These are phyloP conservation scores for Begonia loranthoides DNA, from an alignment of 306 rosid species.

Conservation along the genomic window DNA sequence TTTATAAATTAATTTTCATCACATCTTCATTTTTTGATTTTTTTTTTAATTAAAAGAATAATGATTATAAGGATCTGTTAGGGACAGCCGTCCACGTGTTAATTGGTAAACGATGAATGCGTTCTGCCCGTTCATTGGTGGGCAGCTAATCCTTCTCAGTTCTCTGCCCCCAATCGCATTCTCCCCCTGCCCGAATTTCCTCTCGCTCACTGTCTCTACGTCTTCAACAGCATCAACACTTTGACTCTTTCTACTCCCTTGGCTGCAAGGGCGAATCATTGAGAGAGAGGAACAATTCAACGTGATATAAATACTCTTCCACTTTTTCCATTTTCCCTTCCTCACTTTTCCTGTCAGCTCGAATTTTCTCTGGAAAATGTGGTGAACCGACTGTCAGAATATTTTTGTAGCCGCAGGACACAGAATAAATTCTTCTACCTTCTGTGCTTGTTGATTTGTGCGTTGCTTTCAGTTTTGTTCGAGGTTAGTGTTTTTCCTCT, in stretches of 20 bases:
- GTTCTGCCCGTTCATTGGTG: constrained; percentile 15
- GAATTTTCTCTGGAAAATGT: constrained; percentile 12
- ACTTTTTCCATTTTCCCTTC: neutral
- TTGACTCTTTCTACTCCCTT: neutral
- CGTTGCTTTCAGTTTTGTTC: neutral
- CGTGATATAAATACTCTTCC: constrained; percentile 17
- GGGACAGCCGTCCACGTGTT: too few relatives aligned
- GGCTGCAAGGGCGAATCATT: neutral
- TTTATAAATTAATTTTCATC: too few relatives aligned
- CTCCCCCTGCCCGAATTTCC: constrained; percentile 1
- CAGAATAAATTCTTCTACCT: neutral
- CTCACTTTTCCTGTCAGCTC: too few relatives aligned
- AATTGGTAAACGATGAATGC: too few relatives aligned
- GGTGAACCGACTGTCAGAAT: constrained; percentile 1
- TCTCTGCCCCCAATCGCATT: neutral
- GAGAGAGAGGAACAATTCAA: neutral
- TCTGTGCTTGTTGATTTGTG: neutral
- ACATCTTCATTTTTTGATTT: too few relatives aligned
- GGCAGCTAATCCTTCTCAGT: constrained; percentile 15
- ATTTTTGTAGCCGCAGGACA: neutral
- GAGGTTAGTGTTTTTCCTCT: constrained; percentile 4
- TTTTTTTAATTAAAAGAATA: too few relatives aligned
- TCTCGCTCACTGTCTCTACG: constrained; percentile 1
- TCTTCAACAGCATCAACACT: neutral
- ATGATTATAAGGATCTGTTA: too few relatives aligned